A percentile compares a stretch with the other conserved stretches of the same genome.
Evolutionary conservation across 495 filamentous ascomycete species (phyloP).

Genomic region (Podospora conica): DNA sequence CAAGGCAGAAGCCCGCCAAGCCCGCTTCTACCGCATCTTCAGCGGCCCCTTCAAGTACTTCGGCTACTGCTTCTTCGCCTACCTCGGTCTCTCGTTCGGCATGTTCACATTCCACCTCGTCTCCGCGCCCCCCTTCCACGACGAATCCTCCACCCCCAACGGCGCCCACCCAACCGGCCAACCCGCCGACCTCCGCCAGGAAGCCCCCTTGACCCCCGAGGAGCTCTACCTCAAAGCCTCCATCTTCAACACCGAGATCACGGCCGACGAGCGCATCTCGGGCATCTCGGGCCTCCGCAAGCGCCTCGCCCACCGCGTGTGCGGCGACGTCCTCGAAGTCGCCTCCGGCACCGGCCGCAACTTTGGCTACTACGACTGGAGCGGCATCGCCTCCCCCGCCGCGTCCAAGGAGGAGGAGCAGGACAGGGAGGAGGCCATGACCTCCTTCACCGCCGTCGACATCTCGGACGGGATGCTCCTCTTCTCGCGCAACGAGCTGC

Average conservation of each 20-base stretch:
- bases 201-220: conserved; percentile 6
- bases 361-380: conserved; percentile 62
- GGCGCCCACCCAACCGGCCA: conserved; percentile 16
- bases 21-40: conserved; percentile 23
- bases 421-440: not conserved
- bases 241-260: conserved; percentile 31
- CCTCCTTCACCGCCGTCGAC: conserved; percentile 43
- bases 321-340: conserved; percentile 82
- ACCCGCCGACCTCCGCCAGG: conserved; percentile 1
- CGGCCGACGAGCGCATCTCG: conserved; percentile 58
- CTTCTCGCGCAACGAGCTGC: conserved; percentile 34
- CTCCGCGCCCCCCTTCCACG: not conserved
- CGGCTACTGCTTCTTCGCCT: conserved; percentile 20
- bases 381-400: conserved; percentile 14
- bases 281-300: conserved; percentile 57
- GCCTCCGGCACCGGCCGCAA: conserved; percentile 91
- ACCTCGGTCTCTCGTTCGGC: conserved; percentile 29
- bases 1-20: conserved; percentile 14
- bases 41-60: conserved; percentile 14
- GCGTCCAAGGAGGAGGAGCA: conserved; percentile 8
- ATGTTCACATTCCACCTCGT: not conserved
- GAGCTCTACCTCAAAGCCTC: conserved; percentile 16
- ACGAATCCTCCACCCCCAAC: conserved; percentile 15
- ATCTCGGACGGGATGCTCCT: conserved; percentile 40
- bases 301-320: conserved; percentile 53